phyloP scores from a whole-genome alignment of 2,329 filamentous ascomycete species.

The Didymellaceae sp. region DNA sequence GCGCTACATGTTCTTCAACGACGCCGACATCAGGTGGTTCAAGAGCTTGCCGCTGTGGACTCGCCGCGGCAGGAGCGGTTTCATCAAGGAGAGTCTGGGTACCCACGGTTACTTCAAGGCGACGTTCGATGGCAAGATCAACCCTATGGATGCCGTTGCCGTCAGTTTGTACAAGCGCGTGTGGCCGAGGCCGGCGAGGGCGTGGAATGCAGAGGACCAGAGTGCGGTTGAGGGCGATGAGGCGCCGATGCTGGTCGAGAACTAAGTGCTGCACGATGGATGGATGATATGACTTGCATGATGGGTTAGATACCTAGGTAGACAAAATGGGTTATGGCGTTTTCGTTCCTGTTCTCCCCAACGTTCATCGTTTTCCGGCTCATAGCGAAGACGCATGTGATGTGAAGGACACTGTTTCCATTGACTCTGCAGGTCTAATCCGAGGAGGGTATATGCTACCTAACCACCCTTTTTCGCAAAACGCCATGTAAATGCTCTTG shows the following conservation, averaged over 20 bases:
- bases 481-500: conserved; percentile 22
- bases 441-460: conserved; percentile 23
- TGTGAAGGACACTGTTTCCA: not conserved
- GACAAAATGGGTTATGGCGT: conserved; percentile 26
- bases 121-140: conserved; percentile 94
- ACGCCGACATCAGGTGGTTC: conserved; percentile 96
- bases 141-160: conserved; percentile 91
- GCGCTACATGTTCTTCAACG: conserved; percentile 99
- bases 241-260: conserved; percentile 11
- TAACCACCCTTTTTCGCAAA: conserved; percentile 2
- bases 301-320: conserved; percentile 25
- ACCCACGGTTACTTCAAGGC: conserved; percentile 99
- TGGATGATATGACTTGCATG: conserved; percentile 24
- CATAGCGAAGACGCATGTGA: not conserved
- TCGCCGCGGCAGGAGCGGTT: conserved; percentile 83
- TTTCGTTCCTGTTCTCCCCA: not conserved
- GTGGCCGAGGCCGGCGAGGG: conserved; percentile 69
- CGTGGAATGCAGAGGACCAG: conserved; percentile 44
- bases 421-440: conserved; percentile 5
- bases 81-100: conserved; percentile 90
- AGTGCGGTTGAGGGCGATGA: not conserved
- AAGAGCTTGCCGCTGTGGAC: conserved; percentile 97
- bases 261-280: conserved; percentile 7
- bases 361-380: not conserved
- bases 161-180: conserved; percentile 70